These are phyloP conservation scores for Yamadazyma sp. DNA, from an alignment of 805 yeast genomes.

Conservation along the genomic window DNA sequence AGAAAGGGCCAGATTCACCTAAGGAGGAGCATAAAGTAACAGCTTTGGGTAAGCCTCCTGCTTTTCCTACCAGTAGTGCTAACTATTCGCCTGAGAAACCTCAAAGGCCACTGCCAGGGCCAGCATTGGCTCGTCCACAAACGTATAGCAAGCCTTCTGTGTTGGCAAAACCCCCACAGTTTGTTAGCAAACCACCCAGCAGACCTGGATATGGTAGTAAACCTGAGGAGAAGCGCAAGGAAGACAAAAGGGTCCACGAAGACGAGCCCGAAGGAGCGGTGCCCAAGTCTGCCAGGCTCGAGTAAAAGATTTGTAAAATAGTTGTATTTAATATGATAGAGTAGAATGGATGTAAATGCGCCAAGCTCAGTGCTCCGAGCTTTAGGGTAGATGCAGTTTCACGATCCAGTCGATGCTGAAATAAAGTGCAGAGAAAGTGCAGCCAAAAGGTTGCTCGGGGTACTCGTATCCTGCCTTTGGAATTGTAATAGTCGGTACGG, in stretches of 20 bases:
- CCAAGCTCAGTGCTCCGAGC: too few species aligned
- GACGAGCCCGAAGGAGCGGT: too few species aligned
- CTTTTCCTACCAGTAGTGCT: conserved; percentile 13
- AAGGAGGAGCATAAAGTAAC: conserved; percentile 4
- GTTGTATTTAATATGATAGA: too few species aligned
- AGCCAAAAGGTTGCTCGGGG: too few species aligned
- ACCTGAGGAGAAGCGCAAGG: conserved; percentile 7
- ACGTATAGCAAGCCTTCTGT: conserved; percentile 7
- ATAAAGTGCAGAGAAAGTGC: too few species aligned
- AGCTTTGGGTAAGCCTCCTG: conserved; percentile 23
- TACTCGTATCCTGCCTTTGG: too few species aligned
- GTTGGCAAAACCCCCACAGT: conserved; percentile 33
- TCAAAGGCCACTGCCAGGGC: conserved; percentile 1
- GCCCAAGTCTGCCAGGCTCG: too few species aligned
- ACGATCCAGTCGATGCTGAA: too few species aligned
- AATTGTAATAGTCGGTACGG: too few species aligned
- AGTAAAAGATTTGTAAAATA: too few species aligned
- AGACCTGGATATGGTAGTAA: conserved; percentile 14
- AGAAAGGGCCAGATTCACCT: background rate
- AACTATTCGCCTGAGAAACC: background rate
- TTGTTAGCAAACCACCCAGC: conserved; percentile 33
- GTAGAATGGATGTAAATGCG: background rate
- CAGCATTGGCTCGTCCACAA: conserved; percentile 10
- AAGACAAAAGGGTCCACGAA: conserved; percentile 1
- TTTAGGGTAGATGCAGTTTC: too few species aligned